Conservation (phyloP, 495 filamentous ascomycete genomes). For the Aeminium ludgeri region DNA sequence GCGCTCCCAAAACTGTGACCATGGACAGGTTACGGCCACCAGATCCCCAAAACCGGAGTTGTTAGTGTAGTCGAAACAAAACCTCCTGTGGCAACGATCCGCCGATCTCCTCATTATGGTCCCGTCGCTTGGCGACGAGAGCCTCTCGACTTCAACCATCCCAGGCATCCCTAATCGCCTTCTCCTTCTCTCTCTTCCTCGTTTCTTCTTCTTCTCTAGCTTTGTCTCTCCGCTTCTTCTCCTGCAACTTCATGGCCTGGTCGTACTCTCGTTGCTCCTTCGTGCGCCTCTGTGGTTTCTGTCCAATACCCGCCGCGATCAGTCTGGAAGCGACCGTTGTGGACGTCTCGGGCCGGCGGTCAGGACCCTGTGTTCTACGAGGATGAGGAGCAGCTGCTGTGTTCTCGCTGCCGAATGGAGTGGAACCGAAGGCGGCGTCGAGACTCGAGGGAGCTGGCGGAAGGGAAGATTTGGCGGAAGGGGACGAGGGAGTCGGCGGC, state of each 20-base stretch:
- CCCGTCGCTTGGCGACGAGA: too few relatives aligned
- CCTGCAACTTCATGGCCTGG: conserved; percentile 63
- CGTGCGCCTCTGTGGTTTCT: conserved; percentile 61
- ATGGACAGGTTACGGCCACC: too few relatives aligned
- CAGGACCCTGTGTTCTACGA: too few relatives aligned
- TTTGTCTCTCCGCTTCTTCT: conserved; percentile 56
- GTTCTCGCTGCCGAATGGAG: too few relatives aligned
- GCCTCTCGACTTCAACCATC: not conserved
- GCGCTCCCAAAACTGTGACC: too few relatives aligned
- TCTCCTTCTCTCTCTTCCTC: conserved; percentile 51
- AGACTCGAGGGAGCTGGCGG: too few relatives aligned
- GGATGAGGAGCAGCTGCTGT: too few relatives aligned
- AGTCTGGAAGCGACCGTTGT: conserved; percentile 77
- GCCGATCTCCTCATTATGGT: too few relatives aligned
- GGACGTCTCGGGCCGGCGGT: conserved; percentile 65
- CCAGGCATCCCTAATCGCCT: conserved; percentile 68
- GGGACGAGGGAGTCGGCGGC: conserved; percentile 27
- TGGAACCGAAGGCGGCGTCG: too few relatives aligned
- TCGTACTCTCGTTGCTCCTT: conserved; percentile 87
- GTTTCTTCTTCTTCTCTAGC: conserved; percentile 49
- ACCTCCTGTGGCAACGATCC: too few relatives aligned
- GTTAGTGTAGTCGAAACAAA: too few relatives aligned
- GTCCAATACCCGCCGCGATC: conserved; percentile 78
- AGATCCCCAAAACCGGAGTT: too few relatives aligned
- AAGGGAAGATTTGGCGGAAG: conserved; percentile 9